These are phyloP conservation scores for Harringtonia aguacate DNA, from an alignment of 2,329 filamentous ascomycete genomes.

Conservation along the genomic window DNA sequence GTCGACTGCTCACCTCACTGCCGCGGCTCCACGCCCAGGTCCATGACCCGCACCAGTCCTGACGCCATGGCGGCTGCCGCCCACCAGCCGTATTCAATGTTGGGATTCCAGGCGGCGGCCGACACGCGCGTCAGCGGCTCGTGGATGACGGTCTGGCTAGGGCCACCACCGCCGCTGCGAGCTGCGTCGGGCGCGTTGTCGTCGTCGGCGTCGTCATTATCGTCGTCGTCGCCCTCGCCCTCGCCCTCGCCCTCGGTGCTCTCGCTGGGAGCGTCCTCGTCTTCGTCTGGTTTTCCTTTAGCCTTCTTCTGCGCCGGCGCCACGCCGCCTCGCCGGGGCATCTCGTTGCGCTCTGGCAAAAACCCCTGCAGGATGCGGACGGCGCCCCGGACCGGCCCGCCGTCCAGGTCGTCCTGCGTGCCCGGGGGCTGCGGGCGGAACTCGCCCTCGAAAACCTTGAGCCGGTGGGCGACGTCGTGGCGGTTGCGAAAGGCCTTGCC, in stretches of 20 bases:
- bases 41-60: conserved; percentile 55
- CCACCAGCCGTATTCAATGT: conserved; percentile 54
- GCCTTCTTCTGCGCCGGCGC: conserved; percentile 14
- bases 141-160: conserved; percentile 34
- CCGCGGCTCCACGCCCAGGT: conserved; percentile 42
- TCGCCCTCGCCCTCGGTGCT: conserved; percentile 12
- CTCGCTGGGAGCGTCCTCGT: conserved; percentile 14
- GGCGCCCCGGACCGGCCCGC: conserved; percentile 20
- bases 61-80: conserved; percentile 56
- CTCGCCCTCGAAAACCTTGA: conserved; percentile 43
- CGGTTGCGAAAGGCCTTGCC: conserved; percentile 31
- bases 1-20: too few relatives aligned
- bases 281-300: conserved; percentile 8
- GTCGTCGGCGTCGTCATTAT: conserved; percentile 16
- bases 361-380: conserved; percentile 43
- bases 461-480: conserved; percentile 25
- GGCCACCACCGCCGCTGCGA: conserved; percentile 13
- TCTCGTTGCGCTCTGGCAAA: conserved; percentile 36
- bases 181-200: conserved; percentile 12
- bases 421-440: conserved; percentile 26
- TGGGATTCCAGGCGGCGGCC: conserved; percentile 57
- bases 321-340: conserved; percentile 17
- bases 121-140: conserved; percentile 55
- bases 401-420: neutral
- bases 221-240: neutral